Evolutionary conservation across 768 basidiomycete species (phyloP), one percentile per base, ranked within the genome.

Genomic region (Pholiota molesta): DNA sequence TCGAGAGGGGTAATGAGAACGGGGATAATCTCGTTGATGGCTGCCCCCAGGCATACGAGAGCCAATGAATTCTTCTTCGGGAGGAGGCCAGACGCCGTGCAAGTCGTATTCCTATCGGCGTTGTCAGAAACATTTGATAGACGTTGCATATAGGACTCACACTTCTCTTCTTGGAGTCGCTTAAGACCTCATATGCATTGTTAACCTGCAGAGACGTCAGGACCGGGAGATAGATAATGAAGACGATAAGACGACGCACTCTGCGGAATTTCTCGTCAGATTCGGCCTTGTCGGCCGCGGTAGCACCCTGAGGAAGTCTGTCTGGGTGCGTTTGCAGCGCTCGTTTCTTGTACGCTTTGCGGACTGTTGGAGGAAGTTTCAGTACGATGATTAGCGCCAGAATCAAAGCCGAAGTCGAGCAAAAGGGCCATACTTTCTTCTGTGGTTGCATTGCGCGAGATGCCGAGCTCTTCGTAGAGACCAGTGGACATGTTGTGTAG

Each of bases 321-420:
- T 93, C 91, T 5, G 91, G 91, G 70, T 93, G 91, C 2, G 90
- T 93, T 60, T 86, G 78, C 28, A 93, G 70, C 2, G 91, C 91
- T 69, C 77, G 82, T 74, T 79, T 85, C 73, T 83, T 87, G 80
- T 93, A 93, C n/a, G 91, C 91, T 67, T 83, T 90, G 63, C 89
- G 84, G 64, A 93, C 91, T 93, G 63, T 39, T 23, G 45, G 44
- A 52, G 31, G 26, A 14, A 56, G 37, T 61, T 29, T 49, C 42
- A 52, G 35, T 31, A 16, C 17, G 62, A 37, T 10, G 45, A 35
- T 17, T 44, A 11, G 31, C 23, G 45, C 21, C n/a, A 5, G 14
- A 23, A 13, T 9, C n/a, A 17, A 40, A 16, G 49, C 47, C 1
- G 9, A 2, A 23, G 21, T 7, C 17, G 39, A 19, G 52, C 45